Base-by-base conservation (phyloP, 352 stramenopile genomes). In the Plasmopara halstedii region DNA sequence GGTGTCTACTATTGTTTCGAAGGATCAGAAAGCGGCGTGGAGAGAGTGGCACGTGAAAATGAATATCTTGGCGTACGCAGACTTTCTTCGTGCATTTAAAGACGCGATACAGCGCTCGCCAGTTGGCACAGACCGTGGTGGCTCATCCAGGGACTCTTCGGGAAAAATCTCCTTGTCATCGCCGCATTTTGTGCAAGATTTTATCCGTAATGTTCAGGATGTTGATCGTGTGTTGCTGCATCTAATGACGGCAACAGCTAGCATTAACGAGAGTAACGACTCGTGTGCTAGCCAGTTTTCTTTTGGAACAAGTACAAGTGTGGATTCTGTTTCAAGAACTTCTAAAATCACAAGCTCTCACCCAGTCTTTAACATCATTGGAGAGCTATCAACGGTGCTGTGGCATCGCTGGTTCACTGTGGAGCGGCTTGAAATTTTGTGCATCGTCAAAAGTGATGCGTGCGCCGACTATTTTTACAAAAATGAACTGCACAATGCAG, bases 341-440 rank as follows among this genome's bases (percentile, higher is more conserved):
- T 55, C 59, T 3, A 62, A 60, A 20, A 76, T 70, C 13, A 70
- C 53, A 20, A 82, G 67, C 22, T 83, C 78, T 2, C 81, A 92
- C 23, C 83, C 83, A 0, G 83, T 94, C n/a, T 94, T 94, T 52
- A 85, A 83, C 44, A 91, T 94, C 55, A 88, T 95, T 42, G 83
- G 83, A 10, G 75, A 93, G 15, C 57, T 95, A 4, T 87, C 83
- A 11, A 75, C 82, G 11, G 76, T 92, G n/a, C 41, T 93, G 23
- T 95, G 83, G 83, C 83, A 95, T 42, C 82, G 83, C 15, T 95
- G 83, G 83, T 95, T 95, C 48, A 85, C 78, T 48, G 77, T 95
- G 9, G 83, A 95, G 22, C 75, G 81, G 9, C 92, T 95, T 54
- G 83, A 95, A 41, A 64, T 95, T 23, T 46, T 95, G 2, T 66